These are phyloP conservation scores for Claviceps spartinae DNA, from an alignment of 2,329 filamentous ascomycete species.

Conservation along the genomic window DNA sequence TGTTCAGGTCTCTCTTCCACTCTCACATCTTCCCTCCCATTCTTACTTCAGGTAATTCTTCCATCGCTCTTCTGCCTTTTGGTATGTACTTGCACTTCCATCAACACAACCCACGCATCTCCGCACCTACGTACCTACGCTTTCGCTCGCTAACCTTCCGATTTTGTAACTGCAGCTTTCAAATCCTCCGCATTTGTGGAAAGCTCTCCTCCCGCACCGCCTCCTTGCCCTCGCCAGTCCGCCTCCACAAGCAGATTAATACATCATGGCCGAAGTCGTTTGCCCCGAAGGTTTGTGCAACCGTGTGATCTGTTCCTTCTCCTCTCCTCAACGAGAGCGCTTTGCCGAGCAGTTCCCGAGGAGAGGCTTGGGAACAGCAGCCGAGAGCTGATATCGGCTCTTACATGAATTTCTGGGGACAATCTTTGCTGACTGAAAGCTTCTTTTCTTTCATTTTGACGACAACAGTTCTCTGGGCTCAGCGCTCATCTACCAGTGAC, in stretches of 20 bases:
- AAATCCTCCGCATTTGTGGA: background rate
- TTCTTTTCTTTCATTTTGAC: background rate
- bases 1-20: background rate
- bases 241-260: background rate
- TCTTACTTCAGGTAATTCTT: background rate
- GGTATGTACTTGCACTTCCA: background rate
- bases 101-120: too few species aligned
- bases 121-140: too few species aligned
- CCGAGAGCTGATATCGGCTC: background rate
- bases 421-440: background rate
- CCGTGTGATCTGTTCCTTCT: background rate
- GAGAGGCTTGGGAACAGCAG: background rate
- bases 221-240: background rate
- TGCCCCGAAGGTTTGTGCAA: constrained; percentile 25
- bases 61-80: background rate
- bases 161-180: background rate
- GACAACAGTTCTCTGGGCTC: constrained; percentile 79
- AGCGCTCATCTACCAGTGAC: constrained; percentile 76
- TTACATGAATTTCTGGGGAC: background rate
- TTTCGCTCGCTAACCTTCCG: background rate
- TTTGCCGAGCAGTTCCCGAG: background rate
- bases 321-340: too few species aligned
- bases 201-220: background rate
- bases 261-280: constrained; percentile 16
- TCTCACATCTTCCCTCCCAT: background rate